These are phyloP conservation scores for Nicotiana paniculata DNA, from an alignment of 257 asterid genomes.

Conservation along the genomic window DNA sequence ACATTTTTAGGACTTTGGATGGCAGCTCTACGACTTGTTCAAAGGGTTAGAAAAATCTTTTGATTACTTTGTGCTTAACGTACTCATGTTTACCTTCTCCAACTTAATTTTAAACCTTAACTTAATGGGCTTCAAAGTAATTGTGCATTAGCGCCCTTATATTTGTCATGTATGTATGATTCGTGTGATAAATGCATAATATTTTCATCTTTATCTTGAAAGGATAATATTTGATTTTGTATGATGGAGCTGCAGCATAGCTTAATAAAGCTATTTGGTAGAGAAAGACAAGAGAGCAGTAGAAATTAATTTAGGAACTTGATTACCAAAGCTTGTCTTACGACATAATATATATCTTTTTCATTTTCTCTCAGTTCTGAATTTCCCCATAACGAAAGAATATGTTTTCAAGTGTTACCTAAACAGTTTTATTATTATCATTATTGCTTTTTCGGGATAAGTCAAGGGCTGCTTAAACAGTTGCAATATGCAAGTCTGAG, in stretches of 20 bases:
- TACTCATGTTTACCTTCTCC: background rate
- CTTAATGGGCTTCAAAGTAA: background rate
- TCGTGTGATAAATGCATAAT: background rate
- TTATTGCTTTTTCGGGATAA: background rate
- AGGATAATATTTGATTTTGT: background rate
- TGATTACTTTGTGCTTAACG: background rate
- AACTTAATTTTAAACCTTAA: background rate
- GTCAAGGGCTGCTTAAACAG: background rate
- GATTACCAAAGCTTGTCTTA: background rate
- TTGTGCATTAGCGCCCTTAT: background rate
- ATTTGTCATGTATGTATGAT: background rate
- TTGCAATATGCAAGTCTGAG: background rate
- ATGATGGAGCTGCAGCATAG: background rate
- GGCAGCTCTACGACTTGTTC: slow-evolving; percentile 92
- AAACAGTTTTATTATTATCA: background rate
- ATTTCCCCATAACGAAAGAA: background rate
- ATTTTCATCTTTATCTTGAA: background rate
- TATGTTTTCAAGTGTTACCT: background rate
- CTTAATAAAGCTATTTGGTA: background rate
- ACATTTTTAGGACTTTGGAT: slow-evolving; percentile 93
- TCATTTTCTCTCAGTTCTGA: background rate
- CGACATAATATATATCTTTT: background rate
- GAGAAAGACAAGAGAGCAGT: background rate
- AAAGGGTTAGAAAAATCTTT: slow-evolving; percentile 55
- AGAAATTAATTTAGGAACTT: background rate